A percentile compares a stretch with the other conserved stretches of the same genome.
These are phyloP conservation scores for Ceratocystis cubensis DNA, from an alignment of 2,329 filamentous ascomycete species.

Conservation along the genomic window DNA sequence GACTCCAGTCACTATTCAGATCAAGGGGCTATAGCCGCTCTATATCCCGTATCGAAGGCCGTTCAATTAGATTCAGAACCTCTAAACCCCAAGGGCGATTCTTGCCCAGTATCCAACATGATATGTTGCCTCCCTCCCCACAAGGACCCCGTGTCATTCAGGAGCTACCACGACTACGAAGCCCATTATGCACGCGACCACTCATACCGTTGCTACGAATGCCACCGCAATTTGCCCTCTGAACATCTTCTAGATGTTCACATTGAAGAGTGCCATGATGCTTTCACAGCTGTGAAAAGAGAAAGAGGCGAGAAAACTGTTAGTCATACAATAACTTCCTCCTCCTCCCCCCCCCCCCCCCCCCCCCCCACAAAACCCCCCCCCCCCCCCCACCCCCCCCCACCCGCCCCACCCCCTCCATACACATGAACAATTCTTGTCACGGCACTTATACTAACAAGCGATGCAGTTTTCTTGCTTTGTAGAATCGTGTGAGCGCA, in stretches of 20 bases:
- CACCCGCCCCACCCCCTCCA: too few relatives aligned
- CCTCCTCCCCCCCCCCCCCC: too few relatives aligned
- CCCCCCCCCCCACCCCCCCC: neutral
- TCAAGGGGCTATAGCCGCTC: constrained; percentile 6
- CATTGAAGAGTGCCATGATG: constrained; percentile 84
- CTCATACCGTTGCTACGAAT: constrained; percentile 73
- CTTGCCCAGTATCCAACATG: constrained; percentile 43
- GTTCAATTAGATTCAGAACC: constrained; percentile 43
- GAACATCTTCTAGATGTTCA: constrained; percentile 69
- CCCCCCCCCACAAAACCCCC: too few relatives aligned
- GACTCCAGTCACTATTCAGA: constrained; percentile 4
- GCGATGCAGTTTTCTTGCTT: constrained; percentile 65
- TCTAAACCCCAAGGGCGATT: constrained; percentile 26
- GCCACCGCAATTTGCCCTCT: constrained; percentile 77
- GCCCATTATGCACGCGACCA: constrained; percentile 72
- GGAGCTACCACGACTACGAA: constrained; percentile 69
- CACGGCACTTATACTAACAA: constrained; percentile 19
- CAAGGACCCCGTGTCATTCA: constrained; percentile 54
- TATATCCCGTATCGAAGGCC: constrained; percentile 37
- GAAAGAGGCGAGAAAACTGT: constrained; percentile 81
- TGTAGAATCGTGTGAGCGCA: constrained; percentile 72
- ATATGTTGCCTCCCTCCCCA: constrained; percentile 75
- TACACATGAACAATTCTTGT: neutral
- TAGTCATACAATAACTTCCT: constrained; percentile 28
- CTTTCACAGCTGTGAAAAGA: constrained; percentile 56